Conservation (phyloP, 345 rosid species). For the Salix brachista region DNA sequence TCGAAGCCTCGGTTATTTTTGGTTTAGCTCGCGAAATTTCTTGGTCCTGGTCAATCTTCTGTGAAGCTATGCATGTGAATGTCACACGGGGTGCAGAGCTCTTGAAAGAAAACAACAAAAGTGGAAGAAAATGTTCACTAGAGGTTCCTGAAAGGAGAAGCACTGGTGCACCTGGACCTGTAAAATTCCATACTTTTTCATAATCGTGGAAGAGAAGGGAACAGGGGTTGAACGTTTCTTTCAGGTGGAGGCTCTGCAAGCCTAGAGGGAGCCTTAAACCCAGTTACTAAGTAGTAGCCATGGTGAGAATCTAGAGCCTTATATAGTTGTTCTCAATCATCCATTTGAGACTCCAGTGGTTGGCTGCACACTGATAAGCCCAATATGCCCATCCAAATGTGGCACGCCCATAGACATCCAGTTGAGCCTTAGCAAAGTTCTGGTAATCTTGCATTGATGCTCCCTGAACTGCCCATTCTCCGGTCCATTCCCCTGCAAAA, state of each 20-base stretch:
- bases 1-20: too few species aligned
- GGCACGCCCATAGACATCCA: conserved; percentile 26
- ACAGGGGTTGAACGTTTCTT: too few species aligned
- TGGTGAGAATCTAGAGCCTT: neutral
- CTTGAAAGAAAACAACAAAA: too few species aligned
- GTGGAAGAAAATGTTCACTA: too few species aligned
- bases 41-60: too few species aligned
- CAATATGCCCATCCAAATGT: conserved; percentile 42
- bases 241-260: neutral
- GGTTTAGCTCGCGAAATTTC: too few species aligned
- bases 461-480: conserved; percentile 14
- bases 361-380: conserved; percentile 19
- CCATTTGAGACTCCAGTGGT: conserved; percentile 31
- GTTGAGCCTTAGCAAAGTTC: conserved; percentile 22
- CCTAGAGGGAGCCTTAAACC: neutral
- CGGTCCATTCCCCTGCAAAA: conserved; percentile 36
- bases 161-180: too few species aligned
- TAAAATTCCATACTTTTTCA: too few species aligned
- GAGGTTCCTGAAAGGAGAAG: too few species aligned
- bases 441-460: conserved; percentile 27
- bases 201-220: too few species aligned
- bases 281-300: neutral
- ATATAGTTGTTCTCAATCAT: conserved; percentile 29
- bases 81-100: too few species aligned
- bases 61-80: too few species aligned